Evolutionary conservation across 2,329 filamentous ascomycete species (phyloP).

Genomic region (Colletotrichum sp.): DNA sequence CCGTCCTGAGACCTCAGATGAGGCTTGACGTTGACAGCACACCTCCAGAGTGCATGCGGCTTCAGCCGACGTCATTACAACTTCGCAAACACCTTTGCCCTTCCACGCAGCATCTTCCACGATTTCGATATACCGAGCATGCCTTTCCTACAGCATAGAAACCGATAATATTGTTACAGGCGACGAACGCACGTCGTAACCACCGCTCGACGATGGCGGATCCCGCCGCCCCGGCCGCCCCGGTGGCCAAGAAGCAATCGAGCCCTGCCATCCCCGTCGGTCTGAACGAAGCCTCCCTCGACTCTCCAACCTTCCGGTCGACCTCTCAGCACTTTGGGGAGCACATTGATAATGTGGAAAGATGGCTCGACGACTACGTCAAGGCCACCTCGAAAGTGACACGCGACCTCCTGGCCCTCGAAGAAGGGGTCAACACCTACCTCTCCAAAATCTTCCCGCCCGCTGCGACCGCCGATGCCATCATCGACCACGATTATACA

Average conservation of each 20-base stretch:
- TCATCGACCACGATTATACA: conserved; percentile 95
- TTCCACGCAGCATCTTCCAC: neutral
- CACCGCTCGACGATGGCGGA: conserved; percentile 16
- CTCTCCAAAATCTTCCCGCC: conserved; percentile 78
- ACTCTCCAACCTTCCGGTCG: conserved; percentile 94
- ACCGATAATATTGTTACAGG: neutral
- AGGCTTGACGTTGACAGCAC: conserved; percentile 19
- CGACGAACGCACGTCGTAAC: neutral
- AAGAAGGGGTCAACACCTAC: conserved; percentile 79
- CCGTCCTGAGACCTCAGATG: neutral
- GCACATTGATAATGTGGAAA: conserved; percentile 88
- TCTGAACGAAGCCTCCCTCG: conserved; percentile 92
- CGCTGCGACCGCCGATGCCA: conserved; percentile 75
- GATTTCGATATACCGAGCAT: neutral
- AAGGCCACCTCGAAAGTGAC: conserved; percentile 59
- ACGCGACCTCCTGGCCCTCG: conserved; percentile 73
- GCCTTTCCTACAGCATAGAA: neutral
- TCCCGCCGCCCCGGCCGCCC: conserved; percentile 1
- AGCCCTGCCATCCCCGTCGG: conserved; percentile 71
- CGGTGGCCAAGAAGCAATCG: conserved; percentile 19
- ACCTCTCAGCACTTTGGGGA: conserved; percentile 86
- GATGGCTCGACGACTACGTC: conserved; percentile 78
- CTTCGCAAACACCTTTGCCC: neutral
- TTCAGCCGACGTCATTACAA: conserved; percentile 18
- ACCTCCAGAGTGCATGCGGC: conserved; percentile 8